phyloP scores from a whole-genome alignment of 352 stramenopile species.

The Globisporangium uncinulatum region DNA sequence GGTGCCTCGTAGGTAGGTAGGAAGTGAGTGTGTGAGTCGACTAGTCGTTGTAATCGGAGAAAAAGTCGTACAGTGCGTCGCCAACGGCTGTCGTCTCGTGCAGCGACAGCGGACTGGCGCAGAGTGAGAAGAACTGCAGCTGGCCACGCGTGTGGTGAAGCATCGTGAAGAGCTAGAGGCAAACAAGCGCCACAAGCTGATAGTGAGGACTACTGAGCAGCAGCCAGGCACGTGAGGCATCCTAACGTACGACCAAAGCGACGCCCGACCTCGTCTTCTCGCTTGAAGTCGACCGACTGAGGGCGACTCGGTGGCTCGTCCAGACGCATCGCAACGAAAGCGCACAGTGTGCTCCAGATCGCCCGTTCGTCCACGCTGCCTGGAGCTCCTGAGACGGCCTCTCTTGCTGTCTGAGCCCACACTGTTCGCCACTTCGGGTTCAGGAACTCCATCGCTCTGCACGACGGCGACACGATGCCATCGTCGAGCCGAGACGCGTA shows the following conservation, averaged over 20 bases:
- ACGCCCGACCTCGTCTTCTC: constrained; percentile 30
- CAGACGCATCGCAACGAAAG: constrained; percentile 22
- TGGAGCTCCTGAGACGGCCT: background rate
- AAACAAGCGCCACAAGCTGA: background rate
- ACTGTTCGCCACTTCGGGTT: constrained; percentile 17
- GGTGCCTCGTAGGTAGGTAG: background rate
- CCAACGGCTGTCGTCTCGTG: constrained; percentile 15
- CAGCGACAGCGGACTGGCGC: constrained; percentile 16
- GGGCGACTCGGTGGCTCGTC: background rate
- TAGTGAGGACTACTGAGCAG: background rate
- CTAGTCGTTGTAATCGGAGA: background rate
- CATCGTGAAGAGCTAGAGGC: constrained; percentile 20
- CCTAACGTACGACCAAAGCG: background rate
- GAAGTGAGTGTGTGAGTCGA: background rate
- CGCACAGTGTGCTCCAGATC: constrained; percentile 15
- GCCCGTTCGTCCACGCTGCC: background rate
- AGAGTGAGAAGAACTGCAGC: constrained; percentile 28
- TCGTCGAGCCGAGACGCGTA: constrained; percentile 24
- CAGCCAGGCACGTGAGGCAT: background rate
- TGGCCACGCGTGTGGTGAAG: constrained; percentile 27
- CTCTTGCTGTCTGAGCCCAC: background rate
- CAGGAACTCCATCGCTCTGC: constrained; percentile 25
- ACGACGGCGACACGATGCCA: constrained; percentile 22
- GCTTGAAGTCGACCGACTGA: constrained; percentile 25
- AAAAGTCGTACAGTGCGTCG: constrained; percentile 17